Evolutionary conservation across 2,329 filamentous ascomycete species (phyloP).

Genomic region (Triangularia verruculosa): DNA sequence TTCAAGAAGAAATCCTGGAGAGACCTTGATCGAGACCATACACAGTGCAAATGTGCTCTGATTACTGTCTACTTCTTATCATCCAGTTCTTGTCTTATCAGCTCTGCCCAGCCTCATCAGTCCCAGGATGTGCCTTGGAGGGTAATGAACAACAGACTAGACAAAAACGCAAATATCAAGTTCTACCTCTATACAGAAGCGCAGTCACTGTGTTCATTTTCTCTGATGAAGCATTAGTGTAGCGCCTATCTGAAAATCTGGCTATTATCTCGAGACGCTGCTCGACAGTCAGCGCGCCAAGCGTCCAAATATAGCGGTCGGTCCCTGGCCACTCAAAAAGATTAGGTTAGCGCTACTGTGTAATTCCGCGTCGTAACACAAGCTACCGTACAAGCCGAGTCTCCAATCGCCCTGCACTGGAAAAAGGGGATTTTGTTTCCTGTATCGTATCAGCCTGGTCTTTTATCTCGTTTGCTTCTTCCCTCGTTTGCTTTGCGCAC

Average conservation of each 20-base stretch:
- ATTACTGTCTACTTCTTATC: neutral
- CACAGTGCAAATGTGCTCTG: neutral
- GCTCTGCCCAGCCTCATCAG: neutral
- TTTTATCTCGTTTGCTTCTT: neutral
- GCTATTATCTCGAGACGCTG: neutral
- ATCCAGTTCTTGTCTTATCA: neutral
- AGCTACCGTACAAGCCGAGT: neutral
- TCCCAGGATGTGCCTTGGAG: neutral
- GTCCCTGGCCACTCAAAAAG: constrained; percentile 3
- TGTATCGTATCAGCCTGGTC: neutral
- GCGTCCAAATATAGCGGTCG: constrained; percentile 2
- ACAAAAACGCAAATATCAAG: too few relatives aligned
- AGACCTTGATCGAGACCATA: neutral
- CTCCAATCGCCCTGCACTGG: neutral
- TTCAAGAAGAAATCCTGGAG: too few relatives aligned
- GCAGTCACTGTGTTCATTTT: too few relatives aligned
- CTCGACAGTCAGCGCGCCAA: constrained; percentile 3
- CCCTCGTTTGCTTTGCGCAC: neutral
- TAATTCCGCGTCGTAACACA: constrained; percentile 11
- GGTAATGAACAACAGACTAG: neutral
- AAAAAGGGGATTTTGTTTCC: constrained; percentile 2
- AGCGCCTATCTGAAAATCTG: too few relatives aligned
- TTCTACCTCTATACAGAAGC: too few relatives aligned
- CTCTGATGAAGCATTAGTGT: too few relatives aligned
- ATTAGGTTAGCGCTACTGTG: constrained; percentile 12